Percentiles rank a stretch among this genome's conserved stretches.
These are phyloP conservation scores for Tilletia walkeri DNA, from an alignment of 1,284 basidiomycete genomes.

Conservation along the genomic window DNA sequence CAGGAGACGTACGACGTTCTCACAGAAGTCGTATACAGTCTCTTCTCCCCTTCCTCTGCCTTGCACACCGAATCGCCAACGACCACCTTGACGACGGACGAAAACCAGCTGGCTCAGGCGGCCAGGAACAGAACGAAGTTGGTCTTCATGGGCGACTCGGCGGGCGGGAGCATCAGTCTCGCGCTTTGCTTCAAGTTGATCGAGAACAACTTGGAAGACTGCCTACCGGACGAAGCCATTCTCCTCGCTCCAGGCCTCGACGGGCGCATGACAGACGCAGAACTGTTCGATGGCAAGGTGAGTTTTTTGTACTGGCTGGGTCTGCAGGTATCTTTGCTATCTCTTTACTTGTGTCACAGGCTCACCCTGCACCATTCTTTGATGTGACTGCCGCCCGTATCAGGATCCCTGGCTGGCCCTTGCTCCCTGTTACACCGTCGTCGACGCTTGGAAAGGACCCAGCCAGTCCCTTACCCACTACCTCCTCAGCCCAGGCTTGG, in stretches of 20 bases:
- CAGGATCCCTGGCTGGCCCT: constrained; percentile 12
- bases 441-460: not conserved
- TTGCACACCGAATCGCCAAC: too few species aligned
- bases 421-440: not conserved
- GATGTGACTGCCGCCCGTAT: not conserved
- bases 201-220: not conserved
- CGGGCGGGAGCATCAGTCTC: not conserved
- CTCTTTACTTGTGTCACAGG: not conserved
- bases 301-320: not conserved
- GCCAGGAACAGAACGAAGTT: not conserved
- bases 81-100: not conserved
- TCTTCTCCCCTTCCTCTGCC: not conserved
- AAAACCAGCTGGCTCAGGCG: not conserved
- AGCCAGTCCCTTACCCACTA: not conserved
- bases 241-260: not conserved
- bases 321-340: not conserved
- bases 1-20: constrained; percentile 12
- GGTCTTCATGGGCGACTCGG: constrained; percentile 10
- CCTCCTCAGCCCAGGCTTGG: constrained; percentile 9
- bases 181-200: not conserved
- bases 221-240: not conserved
- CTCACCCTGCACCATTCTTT: not conserved
- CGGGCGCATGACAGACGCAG: not conserved
- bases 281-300: not conserved
- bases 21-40: not conserved